Percentiles rank a stretch among this genome's conserved stretches.
Conservation (phyloP, 176 grass and related monocot species). For the Saccharum officinarum region DNA sequence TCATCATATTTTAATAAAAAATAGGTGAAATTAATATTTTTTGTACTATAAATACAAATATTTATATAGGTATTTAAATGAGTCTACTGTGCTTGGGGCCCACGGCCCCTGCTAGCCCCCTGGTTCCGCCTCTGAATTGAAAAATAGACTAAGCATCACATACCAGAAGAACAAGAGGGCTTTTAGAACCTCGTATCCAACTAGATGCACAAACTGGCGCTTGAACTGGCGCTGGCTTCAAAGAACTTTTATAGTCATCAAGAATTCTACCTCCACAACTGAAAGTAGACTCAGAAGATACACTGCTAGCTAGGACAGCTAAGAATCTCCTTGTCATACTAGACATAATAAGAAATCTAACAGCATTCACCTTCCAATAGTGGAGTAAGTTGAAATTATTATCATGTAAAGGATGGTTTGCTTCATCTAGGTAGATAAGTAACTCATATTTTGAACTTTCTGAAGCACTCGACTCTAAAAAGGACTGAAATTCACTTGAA, state of each 20-base stretch:
- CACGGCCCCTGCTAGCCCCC: too few species aligned
- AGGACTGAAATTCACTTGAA: background rate
- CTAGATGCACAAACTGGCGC: background rate
- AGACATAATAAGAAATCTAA: background rate
- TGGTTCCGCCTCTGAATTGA: too few species aligned
- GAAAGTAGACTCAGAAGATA: background rate
- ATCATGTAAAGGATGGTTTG: background rate
- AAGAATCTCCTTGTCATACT: background rate
- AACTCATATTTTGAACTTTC: background rate
- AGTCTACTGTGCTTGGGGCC: too few species aligned
- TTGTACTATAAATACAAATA: too few species aligned
- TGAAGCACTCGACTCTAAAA: background rate
- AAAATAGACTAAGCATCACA: too few species aligned
- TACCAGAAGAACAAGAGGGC: too few species aligned
- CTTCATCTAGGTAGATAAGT: constrained; percentile 4
- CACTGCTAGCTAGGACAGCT: background rate
- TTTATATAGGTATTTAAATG: too few species aligned
- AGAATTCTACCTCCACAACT: background rate
- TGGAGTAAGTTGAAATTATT: background rate
- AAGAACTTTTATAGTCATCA: background rate
- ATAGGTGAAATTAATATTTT: too few species aligned
- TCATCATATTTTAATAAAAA: too few species aligned
- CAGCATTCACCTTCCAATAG: background rate
- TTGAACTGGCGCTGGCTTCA: background rate
- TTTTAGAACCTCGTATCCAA: background rate